Conservation (phyloP, 192 early-diverging fungal genomes). For the Lobosporangium transversale region DNA sequence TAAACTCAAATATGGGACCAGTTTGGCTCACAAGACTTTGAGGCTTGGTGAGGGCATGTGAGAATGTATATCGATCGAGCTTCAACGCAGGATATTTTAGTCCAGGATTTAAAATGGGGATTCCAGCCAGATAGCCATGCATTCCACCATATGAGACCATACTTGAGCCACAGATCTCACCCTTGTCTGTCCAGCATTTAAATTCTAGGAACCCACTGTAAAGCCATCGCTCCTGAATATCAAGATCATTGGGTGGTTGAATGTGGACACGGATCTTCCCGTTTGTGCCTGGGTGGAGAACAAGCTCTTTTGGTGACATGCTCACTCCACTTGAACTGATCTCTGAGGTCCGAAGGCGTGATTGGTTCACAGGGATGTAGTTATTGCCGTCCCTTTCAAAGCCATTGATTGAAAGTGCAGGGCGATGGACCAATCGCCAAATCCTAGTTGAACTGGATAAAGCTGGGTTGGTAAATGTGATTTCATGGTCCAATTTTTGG, state of each 20-base stretch:
- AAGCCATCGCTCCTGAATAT: slow-evolving; percentile 31
- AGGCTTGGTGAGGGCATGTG: no score
- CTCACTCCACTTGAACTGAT: background rate
- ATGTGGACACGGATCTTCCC: slow-evolving; percentile 12
- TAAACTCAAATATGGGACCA: no score
- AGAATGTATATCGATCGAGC: slow-evolving; percentile 16
- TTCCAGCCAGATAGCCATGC: slow-evolving; percentile 23
- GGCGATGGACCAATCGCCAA: slow-evolving; percentile 27
- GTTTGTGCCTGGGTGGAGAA: slow-evolving; percentile 3
- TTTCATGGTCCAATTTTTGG: slow-evolving; percentile 28
- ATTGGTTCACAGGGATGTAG: slow-evolving; percentile 26
- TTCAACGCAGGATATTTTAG: slow-evolving; percentile 20
- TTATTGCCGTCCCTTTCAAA: slow-evolving; percentile 18
- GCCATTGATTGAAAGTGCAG: slow-evolving; percentile 35
- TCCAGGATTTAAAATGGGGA: slow-evolving; percentile 35
- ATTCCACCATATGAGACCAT: slow-evolving; percentile 38
- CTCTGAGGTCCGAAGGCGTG: slow-evolving; percentile 22
- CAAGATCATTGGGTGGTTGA: slow-evolving; percentile 5
- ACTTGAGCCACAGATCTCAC: slow-evolving; percentile 24
- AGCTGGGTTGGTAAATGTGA: slow-evolving; percentile 29
- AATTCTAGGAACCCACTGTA: slow-evolving; percentile 39
- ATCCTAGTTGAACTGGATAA: background rate
- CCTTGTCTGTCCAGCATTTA: background rate
- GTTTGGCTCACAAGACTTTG: background rate
- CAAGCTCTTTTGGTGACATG: slow-evolving; percentile 14